These are phyloP conservation scores for Epichloe scottii DNA, from an alignment of 2,329 filamentous ascomycete genomes.

Conservation along the genomic window DNA sequence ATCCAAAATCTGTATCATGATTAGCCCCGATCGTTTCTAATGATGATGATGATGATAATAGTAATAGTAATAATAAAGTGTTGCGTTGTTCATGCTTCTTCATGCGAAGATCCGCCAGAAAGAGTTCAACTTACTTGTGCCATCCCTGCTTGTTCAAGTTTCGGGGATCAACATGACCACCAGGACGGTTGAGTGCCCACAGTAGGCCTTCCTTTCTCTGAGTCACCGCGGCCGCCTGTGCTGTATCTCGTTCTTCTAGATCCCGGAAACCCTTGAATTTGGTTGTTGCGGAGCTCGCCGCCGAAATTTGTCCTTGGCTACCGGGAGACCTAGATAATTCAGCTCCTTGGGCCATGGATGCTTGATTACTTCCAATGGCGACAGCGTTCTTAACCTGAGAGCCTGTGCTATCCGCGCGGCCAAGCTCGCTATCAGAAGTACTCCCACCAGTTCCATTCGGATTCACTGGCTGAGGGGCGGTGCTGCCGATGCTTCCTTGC, in stretches of 20 bases:
- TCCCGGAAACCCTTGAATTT: constrained; percentile 90
- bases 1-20: constrained; percentile 75
- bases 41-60: not conserved
- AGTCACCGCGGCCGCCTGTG: constrained; percentile 30
- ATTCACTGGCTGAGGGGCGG: constrained; percentile 16
- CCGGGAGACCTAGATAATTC: constrained; percentile 47
- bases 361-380: constrained; percentile 27
- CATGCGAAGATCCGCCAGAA: not conserved
- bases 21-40: not conserved
- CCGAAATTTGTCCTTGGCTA: constrained; percentile 31
- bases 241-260: constrained; percentile 69
- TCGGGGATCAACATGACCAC: constrained; percentile 88
- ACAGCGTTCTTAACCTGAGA: constrained; percentile 48
- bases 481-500: constrained; percentile 31
- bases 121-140: constrained; percentile 69
- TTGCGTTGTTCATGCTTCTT: not conserved
- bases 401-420: constrained; percentile 60
- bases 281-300: constrained; percentile 38
- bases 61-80: not conserved
- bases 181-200: constrained; percentile 87
- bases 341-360: constrained; percentile 16
- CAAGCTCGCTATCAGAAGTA: constrained; percentile 55
- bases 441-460: constrained; percentile 35
- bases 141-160: constrained; percentile 94
- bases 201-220: constrained; percentile 87